Evolutionary conservation across 1,284 basidiomycete genomes (phyloP).

Genomic region (Cutaneotrichosporon spelunceum): DNA sequence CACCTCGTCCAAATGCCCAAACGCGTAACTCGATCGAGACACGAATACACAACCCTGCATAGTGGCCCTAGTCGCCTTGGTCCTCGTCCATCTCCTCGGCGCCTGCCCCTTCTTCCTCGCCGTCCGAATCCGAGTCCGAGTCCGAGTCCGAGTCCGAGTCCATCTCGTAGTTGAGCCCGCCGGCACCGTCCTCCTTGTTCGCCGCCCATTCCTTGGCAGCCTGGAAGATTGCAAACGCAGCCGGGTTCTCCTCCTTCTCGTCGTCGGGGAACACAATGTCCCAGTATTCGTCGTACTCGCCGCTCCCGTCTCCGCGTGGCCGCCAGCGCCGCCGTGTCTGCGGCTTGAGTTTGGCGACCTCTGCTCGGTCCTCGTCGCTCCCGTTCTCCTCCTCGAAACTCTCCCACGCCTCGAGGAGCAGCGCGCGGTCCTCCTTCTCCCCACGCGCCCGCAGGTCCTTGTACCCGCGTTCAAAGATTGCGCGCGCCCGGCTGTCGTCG

Average conservation of each 20-base stretch:
- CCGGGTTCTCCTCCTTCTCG: constrained; percentile 84
- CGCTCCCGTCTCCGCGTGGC: constrained; percentile 76
- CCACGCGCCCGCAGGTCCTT: constrained; percentile 73
- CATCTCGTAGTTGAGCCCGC: constrained; percentile 43
- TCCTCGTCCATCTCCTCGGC: constrained; percentile 23
- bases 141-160: constrained; percentile 38
- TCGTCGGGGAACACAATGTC: constrained; percentile 93
- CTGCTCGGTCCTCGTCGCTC: constrained; percentile 63
- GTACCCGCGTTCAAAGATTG: constrained; percentile 81
- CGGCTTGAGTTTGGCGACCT: constrained; percentile 85
- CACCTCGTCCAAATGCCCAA: no score
- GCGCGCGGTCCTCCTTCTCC: constrained; percentile 87
- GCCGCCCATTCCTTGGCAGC: constrained; percentile 82
- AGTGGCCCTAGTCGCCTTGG: constrained; percentile 8
- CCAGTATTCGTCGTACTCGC: constrained; percentile 83
- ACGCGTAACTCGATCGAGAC: no score
- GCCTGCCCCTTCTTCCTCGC: constrained; percentile 24
- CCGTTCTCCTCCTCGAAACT: constrained; percentile 79
- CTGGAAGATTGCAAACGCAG: constrained; percentile 88
- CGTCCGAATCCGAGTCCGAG: constrained; percentile 32
- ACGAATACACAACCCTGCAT: constrained; percentile 9
- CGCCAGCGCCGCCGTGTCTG: constrained; percentile 80
- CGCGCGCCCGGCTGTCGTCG: constrained; percentile 65
- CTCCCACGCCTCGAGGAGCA: constrained; percentile 90
- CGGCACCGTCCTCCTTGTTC: constrained; percentile 29